Evolutionary conservation across 2,329 filamentous ascomycete genomes (phyloP).

Genomic region (Chrysoporthe austroafricana): DNA sequence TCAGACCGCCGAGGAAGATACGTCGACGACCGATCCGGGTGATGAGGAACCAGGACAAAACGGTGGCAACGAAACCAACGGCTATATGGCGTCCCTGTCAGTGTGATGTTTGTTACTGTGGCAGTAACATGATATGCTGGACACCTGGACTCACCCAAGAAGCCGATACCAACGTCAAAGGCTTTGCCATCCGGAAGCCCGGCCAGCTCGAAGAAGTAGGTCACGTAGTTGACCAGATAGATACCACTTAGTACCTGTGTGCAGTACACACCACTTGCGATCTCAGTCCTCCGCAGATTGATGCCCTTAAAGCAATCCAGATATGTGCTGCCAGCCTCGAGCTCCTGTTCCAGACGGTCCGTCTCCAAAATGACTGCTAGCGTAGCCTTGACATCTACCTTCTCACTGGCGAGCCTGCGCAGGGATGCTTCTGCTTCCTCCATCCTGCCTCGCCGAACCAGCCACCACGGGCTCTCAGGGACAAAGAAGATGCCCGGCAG

Average conservation of each 20-base stretch:
- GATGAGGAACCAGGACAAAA: conserved; percentile 58
- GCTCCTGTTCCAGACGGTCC: conserved; percentile 57
- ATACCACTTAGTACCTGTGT: conserved; percentile 68
- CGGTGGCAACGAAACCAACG: conserved; percentile 57
- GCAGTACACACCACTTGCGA: conserved; percentile 63
- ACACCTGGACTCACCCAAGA: conserved; percentile 40
- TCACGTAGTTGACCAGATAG: conserved; percentile 67
- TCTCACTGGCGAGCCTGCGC: conserved; percentile 48
- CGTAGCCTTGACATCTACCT: conserved; percentile 52
- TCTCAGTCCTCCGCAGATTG: conserved; percentile 58
- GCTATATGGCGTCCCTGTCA: conserved; percentile 33
- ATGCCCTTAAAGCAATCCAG: conserved; percentile 53
- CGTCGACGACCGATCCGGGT: conserved; percentile 53
- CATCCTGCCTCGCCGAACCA: conserved; percentile 46
- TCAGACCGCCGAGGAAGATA: conserved; percentile 53
- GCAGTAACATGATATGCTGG: not conserved
- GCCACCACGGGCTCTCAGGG: conserved; percentile 56
- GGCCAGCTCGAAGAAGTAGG: conserved; percentile 63
- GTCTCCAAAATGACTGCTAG: conserved; percentile 62
- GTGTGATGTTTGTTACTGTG: not conserved
- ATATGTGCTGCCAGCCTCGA: conserved; percentile 53
- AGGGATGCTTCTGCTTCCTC: conserved; percentile 47
- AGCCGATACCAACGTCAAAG: conserved; percentile 60
- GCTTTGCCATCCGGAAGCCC: conserved; percentile 53
- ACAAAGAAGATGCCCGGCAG: conserved; percentile 50